Evolutionary conservation across 1,284 basidiomycete species (phyloP).

Genomic region (Microbotryum silenes-acaulis): DNA sequence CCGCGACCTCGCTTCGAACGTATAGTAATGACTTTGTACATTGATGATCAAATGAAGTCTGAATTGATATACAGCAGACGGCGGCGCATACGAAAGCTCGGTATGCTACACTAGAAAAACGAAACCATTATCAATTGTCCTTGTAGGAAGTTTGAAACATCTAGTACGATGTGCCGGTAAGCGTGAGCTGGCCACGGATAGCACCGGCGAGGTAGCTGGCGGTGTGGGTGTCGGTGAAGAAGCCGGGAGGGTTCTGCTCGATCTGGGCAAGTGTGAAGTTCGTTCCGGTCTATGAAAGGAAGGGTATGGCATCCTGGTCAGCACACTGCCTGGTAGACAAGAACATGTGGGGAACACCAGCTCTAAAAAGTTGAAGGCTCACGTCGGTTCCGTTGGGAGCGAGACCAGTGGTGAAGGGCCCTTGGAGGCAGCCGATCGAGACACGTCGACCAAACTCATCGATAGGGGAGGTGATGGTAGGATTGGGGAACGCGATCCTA

Average conservation of each 20-base stretch:
- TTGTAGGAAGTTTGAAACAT: neutral
- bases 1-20: too few species aligned
- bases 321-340: neutral
- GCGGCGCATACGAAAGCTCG: too few species aligned
- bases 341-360: neutral
- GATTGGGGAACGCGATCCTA: slow-evolving; percentile 41
- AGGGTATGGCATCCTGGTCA: neutral
- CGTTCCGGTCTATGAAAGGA: slow-evolving; percentile 32
- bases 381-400: slow-evolving; percentile 34
- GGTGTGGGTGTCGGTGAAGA: slow-evolving; percentile 42
- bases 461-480: slow-evolving; percentile 26
- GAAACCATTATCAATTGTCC: too few species aligned
- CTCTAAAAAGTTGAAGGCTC: slow-evolving; percentile 10
- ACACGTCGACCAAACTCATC: slow-evolving; percentile 36
- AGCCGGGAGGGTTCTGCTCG: slow-evolving; percentile 38
- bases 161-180: slow-evolving; percentile 12
- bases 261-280: slow-evolving; percentile 37
- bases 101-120: too few species aligned
- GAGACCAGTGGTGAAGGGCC: slow-evolving; percentile 42
- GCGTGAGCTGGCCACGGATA: slow-evolving; percentile 40
- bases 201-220: slow-evolving; percentile 38
- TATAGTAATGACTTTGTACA: too few species aligned
- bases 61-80: too few species aligned
- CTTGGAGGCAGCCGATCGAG: slow-evolving; percentile 39
- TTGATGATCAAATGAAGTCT: too few species aligned